Evolutionary conservation across 2,329 filamentous ascomycete genomes (phyloP).

Genomic region (Calonectria pseudoturangicola): DNA sequence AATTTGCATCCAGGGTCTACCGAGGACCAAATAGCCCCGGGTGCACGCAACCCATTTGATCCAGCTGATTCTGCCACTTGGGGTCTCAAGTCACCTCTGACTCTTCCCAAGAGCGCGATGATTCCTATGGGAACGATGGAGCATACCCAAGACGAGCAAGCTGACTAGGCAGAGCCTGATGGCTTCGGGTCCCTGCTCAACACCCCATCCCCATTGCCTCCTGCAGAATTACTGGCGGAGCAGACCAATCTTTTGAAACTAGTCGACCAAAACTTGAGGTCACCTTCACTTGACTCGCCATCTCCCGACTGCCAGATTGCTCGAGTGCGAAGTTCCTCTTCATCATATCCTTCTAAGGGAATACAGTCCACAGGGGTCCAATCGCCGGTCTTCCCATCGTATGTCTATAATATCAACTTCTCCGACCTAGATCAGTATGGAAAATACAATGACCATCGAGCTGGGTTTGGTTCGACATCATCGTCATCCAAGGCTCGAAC

Average conservation of each 20-base stretch:
- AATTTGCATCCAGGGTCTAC: slow-evolving; percentile 35
- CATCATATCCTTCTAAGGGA: slow-evolving; percentile 55
- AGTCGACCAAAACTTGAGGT: slow-evolving; percentile 43
- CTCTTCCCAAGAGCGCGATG: slow-evolving; percentile 35
- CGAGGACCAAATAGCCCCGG: slow-evolving; percentile 30
- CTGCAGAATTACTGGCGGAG: slow-evolving; percentile 44
- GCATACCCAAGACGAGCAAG: slow-evolving; percentile 38
- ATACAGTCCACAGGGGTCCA: slow-evolving; percentile 47
- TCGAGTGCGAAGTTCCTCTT: slow-evolving; percentile 56
- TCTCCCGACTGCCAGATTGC: slow-evolving; percentile 35
- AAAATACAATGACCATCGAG: slow-evolving; percentile 55
- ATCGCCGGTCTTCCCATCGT: slow-evolving; percentile 54
- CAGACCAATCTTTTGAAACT: slow-evolving; percentile 45
- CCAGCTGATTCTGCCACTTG: slow-evolving; percentile 38
- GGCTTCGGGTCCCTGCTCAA: slow-evolving; percentile 22
- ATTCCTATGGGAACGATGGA: slow-evolving; percentile 29
- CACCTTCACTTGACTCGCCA: slow-evolving; percentile 36
- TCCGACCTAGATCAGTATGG: slow-evolving; percentile 57
- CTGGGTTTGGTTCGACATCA: slow-evolving; percentile 56
- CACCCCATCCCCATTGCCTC: slow-evolving; percentile 8
- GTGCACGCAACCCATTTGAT: slow-evolving; percentile 23
- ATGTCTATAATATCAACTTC: slow-evolving; percentile 51
- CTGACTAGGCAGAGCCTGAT: slow-evolving; percentile 36
- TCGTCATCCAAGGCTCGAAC: slow-evolving; percentile 43
- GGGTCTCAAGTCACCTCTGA: slow-evolving; percentile 37